These are phyloP conservation scores for Aspergillus unguis DNA, from an alignment of 2,329 filamentous ascomycete species.

Conservation along the genomic window DNA sequence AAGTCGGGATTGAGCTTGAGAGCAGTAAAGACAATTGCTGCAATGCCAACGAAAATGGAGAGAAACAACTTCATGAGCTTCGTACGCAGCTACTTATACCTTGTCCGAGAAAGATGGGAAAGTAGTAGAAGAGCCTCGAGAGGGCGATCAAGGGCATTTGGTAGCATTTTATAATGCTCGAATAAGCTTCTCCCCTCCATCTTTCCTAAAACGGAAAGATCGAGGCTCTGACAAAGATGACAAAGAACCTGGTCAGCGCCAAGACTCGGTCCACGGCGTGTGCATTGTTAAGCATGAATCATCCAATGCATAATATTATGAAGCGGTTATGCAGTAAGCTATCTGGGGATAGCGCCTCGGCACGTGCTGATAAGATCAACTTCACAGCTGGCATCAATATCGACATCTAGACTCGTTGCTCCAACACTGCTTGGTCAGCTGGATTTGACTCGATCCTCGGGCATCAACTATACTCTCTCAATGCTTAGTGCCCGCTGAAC, in stretches of 20 bases:
- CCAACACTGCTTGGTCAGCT: background rate
- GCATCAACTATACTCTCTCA: background rate
- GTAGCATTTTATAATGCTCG: conserved; percentile 25
- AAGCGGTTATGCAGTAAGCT: no score
- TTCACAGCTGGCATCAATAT: conserved; percentile 12
- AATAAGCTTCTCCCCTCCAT: conserved; percentile 7
- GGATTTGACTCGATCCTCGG: background rate
- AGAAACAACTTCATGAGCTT: conserved; percentile 36
- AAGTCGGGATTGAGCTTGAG: conserved; percentile 14
- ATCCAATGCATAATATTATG: background rate
- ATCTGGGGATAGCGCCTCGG: background rate
- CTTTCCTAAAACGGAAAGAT: conserved; percentile 1
- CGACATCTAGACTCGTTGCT: background rate
- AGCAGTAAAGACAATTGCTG: conserved; percentile 27
- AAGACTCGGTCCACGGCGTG: background rate
- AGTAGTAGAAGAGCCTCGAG: conserved; percentile 20
- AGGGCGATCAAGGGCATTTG: conserved; percentile 17
- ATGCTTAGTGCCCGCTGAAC: background rate
- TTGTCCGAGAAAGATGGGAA: conserved; percentile 9
- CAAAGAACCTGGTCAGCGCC: conserved; percentile 27
- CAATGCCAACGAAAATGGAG: conserved; percentile 37
- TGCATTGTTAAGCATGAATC: conserved; percentile 8
- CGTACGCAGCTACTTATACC: conserved; percentile 30
- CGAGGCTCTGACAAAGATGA: conserved; percentile 26
- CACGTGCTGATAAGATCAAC: conserved; percentile 21